phyloP scores from a whole-genome alignment of 805 yeast species.

The Yarrowia sp. region DNA sequence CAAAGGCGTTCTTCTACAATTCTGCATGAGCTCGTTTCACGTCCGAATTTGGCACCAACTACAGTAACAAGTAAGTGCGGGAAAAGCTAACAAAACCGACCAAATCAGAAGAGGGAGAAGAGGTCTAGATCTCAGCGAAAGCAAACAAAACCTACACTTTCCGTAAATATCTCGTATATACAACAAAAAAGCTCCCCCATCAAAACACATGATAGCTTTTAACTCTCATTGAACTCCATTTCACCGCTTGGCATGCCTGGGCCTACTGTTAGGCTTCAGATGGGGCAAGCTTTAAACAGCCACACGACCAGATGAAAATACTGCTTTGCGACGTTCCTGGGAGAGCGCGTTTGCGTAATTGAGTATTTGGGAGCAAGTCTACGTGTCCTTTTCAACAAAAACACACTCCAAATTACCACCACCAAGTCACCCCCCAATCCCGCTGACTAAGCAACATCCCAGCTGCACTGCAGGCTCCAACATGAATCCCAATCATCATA shows the following conservation, averaged over 20 bases:
- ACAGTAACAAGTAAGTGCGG: too few species aligned
- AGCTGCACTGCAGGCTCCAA: neutral
- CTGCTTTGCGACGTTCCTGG: neutral
- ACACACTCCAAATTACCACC: too few species aligned
- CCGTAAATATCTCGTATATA: too few species aligned
- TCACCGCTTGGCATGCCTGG: neutral
- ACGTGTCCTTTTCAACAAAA: too few species aligned
- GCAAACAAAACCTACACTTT: too few species aligned
- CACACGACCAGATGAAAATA: neutral
- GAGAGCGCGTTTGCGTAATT: neutral
- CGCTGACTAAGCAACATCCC: neutral
- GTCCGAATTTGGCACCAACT: too few species aligned
- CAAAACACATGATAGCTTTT: neutral
- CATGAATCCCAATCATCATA: neutral
- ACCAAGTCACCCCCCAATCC: neutral
- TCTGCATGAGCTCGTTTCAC: too few species aligned
- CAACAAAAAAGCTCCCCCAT: too few species aligned
- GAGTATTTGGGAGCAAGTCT: neutral
- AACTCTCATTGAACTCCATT: neutral
- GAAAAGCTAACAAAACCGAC: too few species aligned
- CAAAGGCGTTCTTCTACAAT: too few species aligned
- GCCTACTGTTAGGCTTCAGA: neutral
- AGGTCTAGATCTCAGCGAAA: too few species aligned
- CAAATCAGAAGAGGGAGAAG: too few species aligned
- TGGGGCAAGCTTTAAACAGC: conserved; percentile 9